Evolutionary conservation across 768 basidiomycete genomes (phyloP), one percentile per base, ranked within the genome.

Genomic region (Tylopilus rubrobrunneus): DNA sequence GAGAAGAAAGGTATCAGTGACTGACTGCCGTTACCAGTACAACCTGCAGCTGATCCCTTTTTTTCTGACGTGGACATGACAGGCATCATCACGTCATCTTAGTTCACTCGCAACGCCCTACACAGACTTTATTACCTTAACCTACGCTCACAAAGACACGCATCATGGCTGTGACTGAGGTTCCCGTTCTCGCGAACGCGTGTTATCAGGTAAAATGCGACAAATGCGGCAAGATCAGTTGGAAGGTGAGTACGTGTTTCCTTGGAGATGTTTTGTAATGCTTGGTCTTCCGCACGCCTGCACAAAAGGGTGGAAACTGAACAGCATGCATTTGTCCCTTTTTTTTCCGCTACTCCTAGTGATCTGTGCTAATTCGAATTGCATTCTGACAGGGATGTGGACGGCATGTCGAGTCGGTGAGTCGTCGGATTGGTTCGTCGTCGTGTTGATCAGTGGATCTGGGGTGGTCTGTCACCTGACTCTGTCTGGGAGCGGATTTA

Each of bases 221-320:
- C 48, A 73, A 68, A 54, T 89, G 87, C 67, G 77, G 77, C 47
- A 89, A 88, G 76, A 81, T 72, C 25, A 88, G 84, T 19, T 89
- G 87, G 88, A 74, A 65, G 74, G 87, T 87, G 66, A 63, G 78
- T 69, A 51, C 56, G 45, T 63, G 59, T 62, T 62, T 46, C 59
- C 60, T 65, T 72, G 63, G 56, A 45, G 62, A 67, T 62, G 52
- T 48, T 37, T 51, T 56, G 57, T 56, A 45, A 52, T 39, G 8
- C 45, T 45, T 47, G 59, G 51, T 52, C 54, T 57, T 65, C 57
- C 56, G 50, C 53, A 57, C 55, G 42, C 47, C 7, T 11, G 10
- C 31, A 31, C 31, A 3, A 7, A 31, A 57, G 54, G 57, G 50
- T 53, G 56, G 55, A 49, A 45, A 57, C 10, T 31, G 31, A 11